phyloP scores from a whole-genome alignment of 1,284 basidiomycete species.

The Sanghuangporus sanghuang region DNA sequence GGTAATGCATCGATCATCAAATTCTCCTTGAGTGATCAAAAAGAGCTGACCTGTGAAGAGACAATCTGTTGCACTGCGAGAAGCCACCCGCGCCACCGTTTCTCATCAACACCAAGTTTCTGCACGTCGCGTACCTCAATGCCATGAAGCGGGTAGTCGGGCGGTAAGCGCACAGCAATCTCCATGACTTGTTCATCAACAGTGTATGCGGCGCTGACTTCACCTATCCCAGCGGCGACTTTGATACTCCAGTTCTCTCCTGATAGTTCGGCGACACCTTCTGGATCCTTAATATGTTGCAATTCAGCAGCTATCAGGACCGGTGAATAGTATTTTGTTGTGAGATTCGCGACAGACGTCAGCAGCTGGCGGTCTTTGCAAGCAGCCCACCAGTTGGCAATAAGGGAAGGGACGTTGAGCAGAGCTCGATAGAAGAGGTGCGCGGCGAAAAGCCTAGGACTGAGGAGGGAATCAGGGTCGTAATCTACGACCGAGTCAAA shows the following conservation, averaged over 20 bases:
- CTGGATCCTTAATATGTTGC: constrained; percentile 65
- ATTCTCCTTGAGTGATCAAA: neutral
- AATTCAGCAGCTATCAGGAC: constrained; percentile 85
- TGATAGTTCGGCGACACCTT: constrained; percentile 57
- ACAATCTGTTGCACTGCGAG: constrained; percentile 91
- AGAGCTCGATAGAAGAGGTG: constrained; percentile 88
- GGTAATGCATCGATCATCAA: neutral
- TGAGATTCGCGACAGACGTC: constrained; percentile 71
- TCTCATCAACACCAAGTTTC: constrained; percentile 86
- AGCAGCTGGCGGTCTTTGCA: constrained; percentile 89
- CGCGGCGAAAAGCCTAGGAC: constrained; percentile 72
- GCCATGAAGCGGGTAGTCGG: constrained; percentile 86
- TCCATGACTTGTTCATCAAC: constrained; percentile 96
- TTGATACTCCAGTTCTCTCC: constrained; percentile 84
- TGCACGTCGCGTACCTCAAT: constrained; percentile 87
- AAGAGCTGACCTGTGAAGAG: constrained; percentile 63
- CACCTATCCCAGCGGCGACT: constrained; percentile 62
- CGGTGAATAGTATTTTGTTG: constrained; percentile 86
- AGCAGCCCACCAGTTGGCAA: constrained; percentile 82
- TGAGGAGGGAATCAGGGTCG: constrained; percentile 48
- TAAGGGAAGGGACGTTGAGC: constrained; percentile 74
- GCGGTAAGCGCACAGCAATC: constrained; percentile 82
- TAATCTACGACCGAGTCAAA: constrained; percentile 44
- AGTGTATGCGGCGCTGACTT: constrained; percentile 76
- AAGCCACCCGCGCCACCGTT: constrained; percentile 92